Evolutionary conservation across 2,329 filamentous ascomycete species (phyloP), one percentile per base, ranked within the genome.

Genomic region (Pseudogymnoascus sp.): DNA sequence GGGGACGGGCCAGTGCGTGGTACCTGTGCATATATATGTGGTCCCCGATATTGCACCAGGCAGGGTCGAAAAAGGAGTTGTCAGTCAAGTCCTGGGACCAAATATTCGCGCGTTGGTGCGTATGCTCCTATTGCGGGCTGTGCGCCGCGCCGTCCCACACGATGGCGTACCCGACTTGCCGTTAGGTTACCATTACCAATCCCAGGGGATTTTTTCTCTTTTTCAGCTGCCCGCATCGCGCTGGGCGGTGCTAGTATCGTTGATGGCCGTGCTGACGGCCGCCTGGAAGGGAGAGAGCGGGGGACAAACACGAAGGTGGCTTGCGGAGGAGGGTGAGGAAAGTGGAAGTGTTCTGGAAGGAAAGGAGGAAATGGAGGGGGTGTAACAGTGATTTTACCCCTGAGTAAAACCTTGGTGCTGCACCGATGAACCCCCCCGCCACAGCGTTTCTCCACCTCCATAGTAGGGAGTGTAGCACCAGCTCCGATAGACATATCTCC

Each of bases 91-190:
- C 4, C n/a, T 55, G 29, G 49, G 29, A 55, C 29, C 29, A 33
- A 55, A 55, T 55, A 55, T 55, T 55, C 49, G 49, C 49, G 49
- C 49, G 29, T 55, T 55, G 49, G 49, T 33, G n/a, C n/a, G 29
- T 7, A n/a, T 55, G 45, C n/a, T 12, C 10, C 7, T 29, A 6
- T 29, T 19, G 26, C n/a, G 45, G 45, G 26, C 16, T 31, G 26
- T 52, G 49, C 49, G 49, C 29, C 49, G 29, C 49, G 49, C 49
- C 49, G 49, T 55, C 29, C 49, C 49, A 55, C 45, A 55, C 49
- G 49, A 55, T 55, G 49, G 49, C 49, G 49, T 33, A 33, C 49
- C 49, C 29, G 49, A 55, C 49, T 55, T 55, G 49, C 49, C 49
- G 49, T 55, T 55, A 55, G n/a, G n/a, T 55, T 33, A 33, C 29